Conservation (phyloP, 192 early-diverging fungal genomes). For the Mortierella hygrophila region DNA sequence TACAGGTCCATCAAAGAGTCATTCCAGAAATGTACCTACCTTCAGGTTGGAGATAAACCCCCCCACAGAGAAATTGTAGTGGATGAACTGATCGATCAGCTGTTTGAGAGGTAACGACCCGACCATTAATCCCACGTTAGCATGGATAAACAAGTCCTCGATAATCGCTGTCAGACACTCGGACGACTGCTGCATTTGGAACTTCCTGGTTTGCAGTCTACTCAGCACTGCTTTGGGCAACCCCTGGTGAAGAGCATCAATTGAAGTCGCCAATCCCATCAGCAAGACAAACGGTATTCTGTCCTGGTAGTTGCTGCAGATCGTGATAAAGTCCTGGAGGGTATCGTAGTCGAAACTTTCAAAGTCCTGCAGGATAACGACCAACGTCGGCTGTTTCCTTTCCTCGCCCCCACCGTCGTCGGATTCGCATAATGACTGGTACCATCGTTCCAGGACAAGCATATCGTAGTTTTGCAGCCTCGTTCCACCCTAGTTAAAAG, state of each 20-base stretch:
- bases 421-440: constrained; percentile 50
- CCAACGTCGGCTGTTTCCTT: constrained; percentile 57
- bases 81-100: constrained; percentile 83
- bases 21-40: constrained; percentile 45
- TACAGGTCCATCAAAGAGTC: neutral
- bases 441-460: constrained; percentile 77
- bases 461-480: constrained; percentile 73
- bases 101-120: constrained; percentile 80
- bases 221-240: constrained; percentile 79
- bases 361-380: constrained; percentile 89
- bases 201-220: constrained; percentile 81
- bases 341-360: constrained; percentile 83
- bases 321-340: constrained; percentile 81
- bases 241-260: constrained; percentile 85
- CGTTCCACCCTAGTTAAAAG: constrained; percentile 26
- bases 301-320: constrained; percentile 78
- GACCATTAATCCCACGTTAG: constrained; percentile 67
- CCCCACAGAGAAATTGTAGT: constrained; percentile 85
- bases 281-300: constrained; percentile 83
- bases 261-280: constrained; percentile 90
- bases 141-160: constrained; percentile 70
- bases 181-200: constrained; percentile 81
- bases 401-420: neutral
- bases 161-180: constrained; percentile 71
- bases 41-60: constrained; percentile 80